Conservation (phyloP, 2,329 filamentous ascomycete species). For the Penicillium concentricum region DNA sequence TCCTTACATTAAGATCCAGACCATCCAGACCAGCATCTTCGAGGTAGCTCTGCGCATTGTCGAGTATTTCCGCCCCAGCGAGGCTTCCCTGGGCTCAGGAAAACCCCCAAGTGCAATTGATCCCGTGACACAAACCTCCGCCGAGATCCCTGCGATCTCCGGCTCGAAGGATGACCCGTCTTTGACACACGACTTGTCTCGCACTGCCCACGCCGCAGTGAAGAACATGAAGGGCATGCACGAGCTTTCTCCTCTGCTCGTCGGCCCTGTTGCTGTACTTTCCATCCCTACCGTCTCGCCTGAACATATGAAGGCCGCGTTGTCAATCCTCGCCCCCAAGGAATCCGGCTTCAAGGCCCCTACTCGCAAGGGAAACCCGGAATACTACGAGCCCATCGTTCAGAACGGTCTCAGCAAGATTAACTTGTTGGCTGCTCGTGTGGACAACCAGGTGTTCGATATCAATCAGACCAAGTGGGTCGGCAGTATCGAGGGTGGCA, state of each 20-base stretch:
- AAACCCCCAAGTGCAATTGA: conserved; percentile 26
- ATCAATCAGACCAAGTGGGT: conserved; percentile 68
- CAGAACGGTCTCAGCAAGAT: conserved; percentile 85
- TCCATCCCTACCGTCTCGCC: conserved; percentile 82
- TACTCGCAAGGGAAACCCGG: conserved; percentile 70
- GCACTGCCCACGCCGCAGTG: conserved; percentile 52
- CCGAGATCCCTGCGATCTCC: conserved; percentile 26
- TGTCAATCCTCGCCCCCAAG: conserved; percentile 74
- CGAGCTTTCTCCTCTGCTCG: conserved; percentile 71
- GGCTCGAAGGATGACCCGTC: conserved; percentile 38
- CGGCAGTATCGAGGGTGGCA: conserved; percentile 74
- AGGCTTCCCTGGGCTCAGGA: conserved; percentile 21
- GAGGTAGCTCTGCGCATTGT: conserved; percentile 78
- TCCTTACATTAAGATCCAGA: conserved; percentile 71
- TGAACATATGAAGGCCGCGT: conserved; percentile 74
- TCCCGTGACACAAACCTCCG: conserved; percentile 33
- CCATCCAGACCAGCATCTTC: conserved; percentile 87
- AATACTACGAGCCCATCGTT: conserved; percentile 75
- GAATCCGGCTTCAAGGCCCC: conserved; percentile 74
- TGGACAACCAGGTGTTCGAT: conserved; percentile 85
- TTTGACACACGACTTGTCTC: conserved; percentile 61
- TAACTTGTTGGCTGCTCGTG: conserved; percentile 77
- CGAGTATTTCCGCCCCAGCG: conserved; percentile 71
- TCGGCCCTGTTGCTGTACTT: conserved; percentile 77
- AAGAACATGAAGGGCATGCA: conserved; percentile 54